Evolutionary conservation across 2,329 filamentous ascomycete genomes (phyloP), one percentile per base, ranked within the genome.

Genomic region (Ustilaginoidea virens): DNA sequence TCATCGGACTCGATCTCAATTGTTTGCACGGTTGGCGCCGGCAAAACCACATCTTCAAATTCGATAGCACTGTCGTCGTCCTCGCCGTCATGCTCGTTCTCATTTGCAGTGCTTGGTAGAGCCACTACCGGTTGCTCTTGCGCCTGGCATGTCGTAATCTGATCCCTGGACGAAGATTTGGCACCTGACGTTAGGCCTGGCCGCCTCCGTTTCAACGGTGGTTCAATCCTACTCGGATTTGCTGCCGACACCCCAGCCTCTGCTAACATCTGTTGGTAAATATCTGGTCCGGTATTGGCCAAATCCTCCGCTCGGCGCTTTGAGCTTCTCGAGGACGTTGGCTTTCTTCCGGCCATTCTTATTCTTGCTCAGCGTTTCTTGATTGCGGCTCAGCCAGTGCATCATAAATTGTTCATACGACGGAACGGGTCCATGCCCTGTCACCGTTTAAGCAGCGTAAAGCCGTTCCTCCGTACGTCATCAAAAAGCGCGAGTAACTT

Each of bases 31-130:
- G 56, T 65, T 1, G 63, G 55, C 10, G 49, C 37, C 1, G 66
- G 65, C 3, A 66, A 39, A 4, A 46, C 38, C 2, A 69, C 60
- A 39, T 69, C 64, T 35, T 68, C 56, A 37, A 69, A 67, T 24
- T 63, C 55, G 14, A 61, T 31, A 9, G 53, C 50, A 3, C 61
- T 58, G 4, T 60, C 60, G 3, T 59, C 54, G 1, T 56, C 33
- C 25, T 28, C 37, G 21, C 59, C 54, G 1, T 56, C 33, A 25
- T 28, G 36, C 20, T 21, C 25, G 10, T 17, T 23, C 21, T 32
- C 27, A 2, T 49, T 25, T 7, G 7, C 19, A 20, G 7, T 20
- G 19, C 7, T 20, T 11, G 19, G 19, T 20, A 7, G 7, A 11
- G 19, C 19, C 4, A 17, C 26, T 5, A 17, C 26, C 12, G 8